Evolutionary conservation across 2,329 filamentous ascomycete species (phyloP).

Genomic region (Talaromyces funiculosus): DNA sequence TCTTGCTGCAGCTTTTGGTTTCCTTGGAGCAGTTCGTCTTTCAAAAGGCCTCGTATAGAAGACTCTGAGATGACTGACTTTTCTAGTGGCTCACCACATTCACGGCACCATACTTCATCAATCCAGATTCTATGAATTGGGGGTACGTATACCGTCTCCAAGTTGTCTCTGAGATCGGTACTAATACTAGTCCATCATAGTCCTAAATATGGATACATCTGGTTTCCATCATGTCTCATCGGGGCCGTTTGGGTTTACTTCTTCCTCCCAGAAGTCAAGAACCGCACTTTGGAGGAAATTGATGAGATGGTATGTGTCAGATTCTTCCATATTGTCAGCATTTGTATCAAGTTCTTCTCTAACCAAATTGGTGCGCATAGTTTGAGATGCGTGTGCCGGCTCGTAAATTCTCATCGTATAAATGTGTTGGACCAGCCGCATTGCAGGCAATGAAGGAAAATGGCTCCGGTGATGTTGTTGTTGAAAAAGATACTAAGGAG

Average conservation of each 20-base stretch:
- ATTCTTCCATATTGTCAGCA: not conserved
- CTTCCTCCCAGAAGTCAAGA: constrained; percentile 51
- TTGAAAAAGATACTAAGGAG: not conserved
- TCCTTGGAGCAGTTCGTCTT: constrained; percentile 42
- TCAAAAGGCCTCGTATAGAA: not conserved
- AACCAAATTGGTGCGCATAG: not conserved
- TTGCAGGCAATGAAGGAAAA: not conserved
- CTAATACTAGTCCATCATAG: too few species aligned
- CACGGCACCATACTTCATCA: constrained; percentile 57
- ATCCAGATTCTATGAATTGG: constrained; percentile 50
- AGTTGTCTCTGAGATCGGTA: too few species aligned
- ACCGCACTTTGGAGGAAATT: constrained; percentile 50
- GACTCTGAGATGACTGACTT: not conserved
- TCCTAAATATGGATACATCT: constrained; percentile 54
- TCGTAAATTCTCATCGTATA: not conserved
- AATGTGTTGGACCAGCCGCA: not conserved
- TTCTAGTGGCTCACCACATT: constrained; percentile 50
- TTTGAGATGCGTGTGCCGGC: not conserved
- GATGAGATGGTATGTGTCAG: constrained; percentile 47
- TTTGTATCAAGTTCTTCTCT: not conserved
- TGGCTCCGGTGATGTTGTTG: not conserved
- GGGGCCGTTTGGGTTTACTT: constrained; percentile 36
- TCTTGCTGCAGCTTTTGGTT: constrained; percentile 49
- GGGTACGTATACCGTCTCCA: too few species aligned
- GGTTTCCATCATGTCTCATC: constrained; percentile 32